These are phyloP conservation scores for Sporothrix euskadiensis DNA, from an alignment of 2,329 filamentous ascomycete genomes.

Conservation along the genomic window DNA sequence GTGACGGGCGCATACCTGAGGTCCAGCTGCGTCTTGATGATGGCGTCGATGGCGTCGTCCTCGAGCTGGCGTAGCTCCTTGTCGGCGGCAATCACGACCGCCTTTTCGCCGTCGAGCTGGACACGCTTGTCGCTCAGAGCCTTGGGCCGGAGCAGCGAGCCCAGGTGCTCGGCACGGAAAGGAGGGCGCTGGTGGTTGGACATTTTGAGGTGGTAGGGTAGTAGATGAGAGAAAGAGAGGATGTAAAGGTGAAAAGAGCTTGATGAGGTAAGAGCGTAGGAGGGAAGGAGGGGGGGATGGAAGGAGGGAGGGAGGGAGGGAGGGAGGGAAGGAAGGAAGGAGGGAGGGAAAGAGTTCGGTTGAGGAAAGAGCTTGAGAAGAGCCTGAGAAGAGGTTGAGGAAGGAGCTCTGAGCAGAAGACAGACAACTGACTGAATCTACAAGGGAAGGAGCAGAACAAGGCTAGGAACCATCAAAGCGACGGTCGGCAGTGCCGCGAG, in stretches of 20 bases:
- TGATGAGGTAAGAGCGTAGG: neutral
- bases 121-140: conserved; percentile 54
- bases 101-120: conserved; percentile 42
- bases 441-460: neutral
- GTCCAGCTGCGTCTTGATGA: conserved; percentile 60
- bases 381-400: neutral
- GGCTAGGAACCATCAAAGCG: conserved; percentile 22
- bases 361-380: neutral
- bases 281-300: neutral
- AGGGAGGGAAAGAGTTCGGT: neutral
- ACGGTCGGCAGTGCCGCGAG: neutral
- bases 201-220: conserved; percentile 16
- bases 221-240: neutral
- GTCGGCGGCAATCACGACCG: conserved; percentile 43
- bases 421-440: neutral
- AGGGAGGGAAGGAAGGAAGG: neutral
- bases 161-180: conserved; percentile 75
- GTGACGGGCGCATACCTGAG: conserved; percentile 58
- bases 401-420: neutral
- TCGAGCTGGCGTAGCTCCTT: conserved; percentile 54
- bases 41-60: conserved; percentile 58
- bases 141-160: conserved; percentile 70
- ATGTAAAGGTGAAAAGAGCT: neutral
- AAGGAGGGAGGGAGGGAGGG: neutral
- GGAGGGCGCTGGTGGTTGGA: conserved; percentile 46